These are phyloP conservation scores for Epichloe gansuensis DNA, from an alignment of 2,329 filamentous ascomycete species.

Conservation along the genomic window DNA sequence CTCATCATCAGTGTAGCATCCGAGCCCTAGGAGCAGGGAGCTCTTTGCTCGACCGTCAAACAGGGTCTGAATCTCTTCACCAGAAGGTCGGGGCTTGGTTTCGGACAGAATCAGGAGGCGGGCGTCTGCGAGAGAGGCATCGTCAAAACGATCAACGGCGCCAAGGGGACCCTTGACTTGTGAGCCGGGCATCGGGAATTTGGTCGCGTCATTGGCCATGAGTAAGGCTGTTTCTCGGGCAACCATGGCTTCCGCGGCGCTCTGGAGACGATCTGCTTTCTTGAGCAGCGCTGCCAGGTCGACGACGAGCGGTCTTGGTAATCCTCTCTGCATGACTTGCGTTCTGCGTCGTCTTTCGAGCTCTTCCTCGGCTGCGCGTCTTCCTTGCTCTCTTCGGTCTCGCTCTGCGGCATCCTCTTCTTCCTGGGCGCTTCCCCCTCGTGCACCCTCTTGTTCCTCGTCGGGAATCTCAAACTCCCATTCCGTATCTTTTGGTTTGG, in stretches of 20 bases:
- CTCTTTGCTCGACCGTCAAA: slow-evolving; percentile 42
- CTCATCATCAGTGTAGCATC: slow-evolving; percentile 66
- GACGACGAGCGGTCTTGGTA: slow-evolving; percentile 65
- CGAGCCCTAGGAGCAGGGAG: slow-evolving; percentile 61
- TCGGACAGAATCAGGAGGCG: slow-evolving; percentile 66
- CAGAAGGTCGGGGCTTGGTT: slow-evolving; percentile 35
- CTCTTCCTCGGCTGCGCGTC: slow-evolving; percentile 58
- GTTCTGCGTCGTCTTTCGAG: slow-evolving; percentile 73
- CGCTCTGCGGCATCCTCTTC: slow-evolving; percentile 55
- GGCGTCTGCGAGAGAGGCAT: slow-evolving; percentile 60
- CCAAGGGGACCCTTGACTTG: slow-evolving; percentile 50
- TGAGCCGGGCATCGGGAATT: slow-evolving; percentile 56
- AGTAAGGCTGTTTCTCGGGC: slow-evolving; percentile 66
- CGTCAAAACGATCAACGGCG: slow-evolving; percentile 51
- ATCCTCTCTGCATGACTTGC: slow-evolving; percentile 74
- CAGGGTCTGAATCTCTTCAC: slow-evolving; percentile 37
- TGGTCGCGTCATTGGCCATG: slow-evolving; percentile 68
- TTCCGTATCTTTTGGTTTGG: slow-evolving; percentile 84
- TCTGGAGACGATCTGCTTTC: slow-evolving; percentile 43
- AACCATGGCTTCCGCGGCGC: slow-evolving; percentile 56
- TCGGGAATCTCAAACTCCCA: slow-evolving; percentile 91
- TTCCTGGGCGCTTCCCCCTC: slow-evolving; percentile 35
- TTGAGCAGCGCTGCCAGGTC: slow-evolving; percentile 58
- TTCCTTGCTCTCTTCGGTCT: slow-evolving; percentile 64
- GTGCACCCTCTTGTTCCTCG: slow-evolving; percentile 50